Base-by-base conservation (phyloP, 805 yeast genomes). In the Grigorovia transvaalensis region DNA sequence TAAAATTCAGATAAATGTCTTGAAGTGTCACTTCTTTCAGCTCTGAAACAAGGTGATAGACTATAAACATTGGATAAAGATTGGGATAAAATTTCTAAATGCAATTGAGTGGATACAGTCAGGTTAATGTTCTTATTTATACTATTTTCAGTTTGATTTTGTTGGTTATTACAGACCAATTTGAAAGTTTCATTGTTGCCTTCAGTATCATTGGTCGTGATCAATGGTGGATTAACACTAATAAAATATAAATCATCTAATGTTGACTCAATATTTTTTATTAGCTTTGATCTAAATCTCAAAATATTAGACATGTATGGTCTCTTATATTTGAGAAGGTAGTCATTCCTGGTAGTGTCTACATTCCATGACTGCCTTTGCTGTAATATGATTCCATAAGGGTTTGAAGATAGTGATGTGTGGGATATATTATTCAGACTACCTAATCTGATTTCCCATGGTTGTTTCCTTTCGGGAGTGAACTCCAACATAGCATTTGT, bases 1-100 rank as follows among this genome's bases (percentile, higher is more conserved):
- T 97, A 93, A 66, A 93, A 93, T 67, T 93, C 99, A 53, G 91
- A 79, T 53, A 93, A 69, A 66, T 93, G 99, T 49, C 99, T 75
- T 60, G 82, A 86, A 0, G 99, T 93, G 62, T 88, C 90, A 52
- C 95, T 85, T 49, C 78, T 78, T 62, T 93, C 99, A 0, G 99
- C 98, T 56, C 99, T 74, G 65, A 93, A 93, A 53, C 96, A 88
- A 1, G 99, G 99, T 0, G 89, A 75, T 23, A 91, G 62, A 0
- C 95, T 81, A 93, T 96, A 93, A 1, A 85, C 97, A 47, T 95
- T 71, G 46, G 81, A 77, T 33, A 90, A 65, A 0, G 96, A 84
- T 47, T 82, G 76, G 17, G 90, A 79, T 48, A 87, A 66, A 1
- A 82, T 86, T 64, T 93, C 99, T 23, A 93, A 66, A 67, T 93